Evolutionary conservation across 108 stramenopile species (phyloP).

Genomic region (Skeletonema grethae): DNA sequence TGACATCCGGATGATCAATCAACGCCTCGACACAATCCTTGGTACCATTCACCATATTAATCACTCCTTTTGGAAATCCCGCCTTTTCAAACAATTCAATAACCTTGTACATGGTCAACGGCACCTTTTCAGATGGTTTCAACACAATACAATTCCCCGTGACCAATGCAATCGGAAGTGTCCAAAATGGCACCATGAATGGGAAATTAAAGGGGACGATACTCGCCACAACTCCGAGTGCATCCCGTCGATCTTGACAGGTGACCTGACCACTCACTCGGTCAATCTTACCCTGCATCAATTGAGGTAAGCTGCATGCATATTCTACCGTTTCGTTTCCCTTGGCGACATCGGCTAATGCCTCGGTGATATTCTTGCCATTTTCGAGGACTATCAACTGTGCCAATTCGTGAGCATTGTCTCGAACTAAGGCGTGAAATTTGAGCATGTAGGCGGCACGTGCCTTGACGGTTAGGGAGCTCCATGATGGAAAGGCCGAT

Average conservation of each 20-base stretch:
- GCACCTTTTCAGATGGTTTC: conserved; percentile 93
- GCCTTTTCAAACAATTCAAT: conserved; percentile 66
- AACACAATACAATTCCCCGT: conserved; percentile 90
- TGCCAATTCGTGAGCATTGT: conserved; percentile 86
- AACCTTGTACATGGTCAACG: conserved; percentile 78
- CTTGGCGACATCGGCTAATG: conserved; percentile 95
- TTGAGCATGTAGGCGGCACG: conserved; percentile 93
- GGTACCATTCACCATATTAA: conserved; percentile 81
- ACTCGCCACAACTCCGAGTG: conserved; percentile 91
- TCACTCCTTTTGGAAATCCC: conserved; percentile 87
- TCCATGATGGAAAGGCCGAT: conserved; percentile 83
- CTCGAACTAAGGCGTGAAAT: conserved; percentile 84
- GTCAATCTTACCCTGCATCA: conserved; percentile 80
- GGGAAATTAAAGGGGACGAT: conserved; percentile 96
- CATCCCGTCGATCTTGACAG: conserved; percentile 84
- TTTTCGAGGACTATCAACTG: conserved; percentile 90
- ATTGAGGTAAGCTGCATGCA: conserved; percentile 91
- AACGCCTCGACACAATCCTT: conserved; percentile 65
- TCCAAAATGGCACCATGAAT: conserved; percentile 88
- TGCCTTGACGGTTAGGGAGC: conserved; percentile 69
- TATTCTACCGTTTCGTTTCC: conserved; percentile 99
- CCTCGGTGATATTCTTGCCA: conserved; percentile 97
- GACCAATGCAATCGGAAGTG: conserved; percentile 91
- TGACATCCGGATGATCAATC: conserved; percentile 69
- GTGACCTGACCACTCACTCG: conserved; percentile 78